Base-by-base conservation (phyloP, 179 eudicot genomes). In the Silene vulgaris region DNA sequence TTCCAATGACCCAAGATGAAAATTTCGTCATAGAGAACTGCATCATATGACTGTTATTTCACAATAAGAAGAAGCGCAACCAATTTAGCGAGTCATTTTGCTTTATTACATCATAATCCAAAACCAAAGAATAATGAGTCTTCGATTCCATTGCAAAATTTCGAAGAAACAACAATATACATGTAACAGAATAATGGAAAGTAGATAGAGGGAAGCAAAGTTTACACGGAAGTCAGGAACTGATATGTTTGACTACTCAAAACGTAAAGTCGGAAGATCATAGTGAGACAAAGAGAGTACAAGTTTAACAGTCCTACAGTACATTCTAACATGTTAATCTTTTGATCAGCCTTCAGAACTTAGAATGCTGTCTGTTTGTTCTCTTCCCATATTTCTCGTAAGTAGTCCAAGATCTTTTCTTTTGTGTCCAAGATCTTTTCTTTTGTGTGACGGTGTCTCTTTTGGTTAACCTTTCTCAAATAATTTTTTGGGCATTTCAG, bases 321-420 rank as follows among this genome's bases (percentile, higher is more conserved):
- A 19, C 37, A 73, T 74, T 76, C 67, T 75, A 68, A 80, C 59
- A 73, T 16, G 43, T 82, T 71, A 75, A 69, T 74, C 32, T 45
- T 48, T 71, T 82, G 30, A 74, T 78, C 92, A 96, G 99, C 85
- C 99, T 96, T 78, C 99, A 96, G 84, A 96, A 91, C 90, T 82
- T 93, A 91, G 99, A 96, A 83, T 86, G 97, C 89, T 96, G 99
- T 81, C 92, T 96, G 72, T 89, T 96, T 87, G 99, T 96, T 79
- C 96, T 96, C 40, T 96, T 96, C 77, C 99, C 98, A 52, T 96
- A 96, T 80, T 96, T 96, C 87, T 96, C 99, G 99, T 93, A 91
- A 89, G 98, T 62, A 30, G 32, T 56, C 75, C 5, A 17, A 28
- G 23, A 43, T 30, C 65, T 64, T 57, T 50, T 68, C 54, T 74